Percentiles rank a stretch among this genome's conserved stretches.
These are phyloP conservation scores for Neospermospora avenae DNA, from an alignment of 2,329 filamentous ascomycete species.

Conservation along the genomic window DNA sequence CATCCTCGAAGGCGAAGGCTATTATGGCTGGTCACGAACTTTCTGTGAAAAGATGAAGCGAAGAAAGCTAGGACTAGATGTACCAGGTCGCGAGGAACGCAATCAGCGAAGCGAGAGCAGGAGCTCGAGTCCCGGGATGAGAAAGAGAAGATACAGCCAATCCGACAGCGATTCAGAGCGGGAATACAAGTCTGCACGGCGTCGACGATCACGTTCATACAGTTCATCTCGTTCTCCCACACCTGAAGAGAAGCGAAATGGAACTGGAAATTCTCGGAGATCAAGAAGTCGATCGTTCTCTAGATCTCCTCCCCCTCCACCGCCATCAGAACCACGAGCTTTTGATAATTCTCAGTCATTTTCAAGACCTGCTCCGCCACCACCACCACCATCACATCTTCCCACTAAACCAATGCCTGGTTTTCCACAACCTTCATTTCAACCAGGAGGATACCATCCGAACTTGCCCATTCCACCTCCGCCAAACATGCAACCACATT, in stretches of 20 bases:
- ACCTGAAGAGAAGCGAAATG: slow-evolving; percentile 18
- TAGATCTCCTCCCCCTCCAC: slow-evolving; percentile 17
- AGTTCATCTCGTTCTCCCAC: slow-evolving; percentile 32
- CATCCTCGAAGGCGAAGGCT: slow-evolving; percentile 65
- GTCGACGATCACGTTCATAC: slow-evolving; percentile 31
- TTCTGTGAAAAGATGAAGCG: slow-evolving; percentile 82
- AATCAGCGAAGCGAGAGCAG: slow-evolving; percentile 1
- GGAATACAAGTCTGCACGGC: slow-evolving; percentile 22
- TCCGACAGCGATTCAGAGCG: slow-evolving; percentile 26
- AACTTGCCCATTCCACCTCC: slow-evolving; percentile 28
- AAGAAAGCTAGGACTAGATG: slow-evolving; percentile 36
- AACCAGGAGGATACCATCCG: slow-evolving; percentile 25
- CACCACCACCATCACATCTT: slow-evolving; percentile 6
- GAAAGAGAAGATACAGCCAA: slow-evolving; percentile 32
- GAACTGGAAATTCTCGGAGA: slow-evolving; percentile 14
- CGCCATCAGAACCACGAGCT: slow-evolving; percentile 9
- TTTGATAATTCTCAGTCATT: slow-evolving; percentile 10
- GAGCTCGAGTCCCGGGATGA: slow-evolving; percentile 27
- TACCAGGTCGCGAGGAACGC: slow-evolving; percentile 11
- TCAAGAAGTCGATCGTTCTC: slow-evolving; percentile 27
- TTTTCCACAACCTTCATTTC: slow-evolving; percentile 22
- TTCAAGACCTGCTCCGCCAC: slow-evolving; percentile 6
- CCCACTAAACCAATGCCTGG: slow-evolving; percentile 17
- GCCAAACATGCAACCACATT: slow-evolving; percentile 13
- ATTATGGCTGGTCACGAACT: slow-evolving; percentile 81